Conservation (phyloP, 257 asterid genomes). For the Prunella vulgaris region DNA sequence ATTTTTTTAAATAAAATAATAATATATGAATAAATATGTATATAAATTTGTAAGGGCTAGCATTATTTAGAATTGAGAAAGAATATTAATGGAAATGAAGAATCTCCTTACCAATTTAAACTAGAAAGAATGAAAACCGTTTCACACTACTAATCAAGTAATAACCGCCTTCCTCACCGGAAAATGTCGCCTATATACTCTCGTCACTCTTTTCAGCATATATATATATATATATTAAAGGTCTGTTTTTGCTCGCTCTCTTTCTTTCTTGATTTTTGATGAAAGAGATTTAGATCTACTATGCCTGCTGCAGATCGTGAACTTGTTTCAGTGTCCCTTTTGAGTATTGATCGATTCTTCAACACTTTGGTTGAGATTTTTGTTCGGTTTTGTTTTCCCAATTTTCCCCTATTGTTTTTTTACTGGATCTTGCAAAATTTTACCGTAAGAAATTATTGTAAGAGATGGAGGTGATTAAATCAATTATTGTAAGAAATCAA, state of each 20-base stretch:
- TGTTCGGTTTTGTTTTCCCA: slow-evolving; percentile 12
- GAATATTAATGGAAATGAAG: too few relatives aligned
- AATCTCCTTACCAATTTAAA: too few relatives aligned
- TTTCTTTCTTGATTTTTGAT: slow-evolving; percentile 25
- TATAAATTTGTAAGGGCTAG: too few relatives aligned
- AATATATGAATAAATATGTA: too few relatives aligned
- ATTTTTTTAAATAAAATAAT: too few relatives aligned
- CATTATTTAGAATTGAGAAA: too few relatives aligned
- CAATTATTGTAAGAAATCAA: too few relatives aligned
- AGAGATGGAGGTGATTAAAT: too few relatives aligned
- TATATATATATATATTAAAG: slow-evolving; percentile 21
- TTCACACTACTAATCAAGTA: too few relatives aligned
- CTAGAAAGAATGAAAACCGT: too few relatives aligned
- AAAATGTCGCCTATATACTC: slow-evolving; percentile 11
- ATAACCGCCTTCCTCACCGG: slow-evolving; percentile 35
- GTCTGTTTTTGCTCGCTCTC: slow-evolving; percentile 17
- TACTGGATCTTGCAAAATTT: slow-evolving; percentile 31
- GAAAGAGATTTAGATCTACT: slow-evolving; percentile 40
- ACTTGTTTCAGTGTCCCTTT: slow-evolving; percentile 15
- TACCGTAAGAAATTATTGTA: too few relatives aligned
- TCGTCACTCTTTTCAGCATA: slow-evolving; percentile 5
- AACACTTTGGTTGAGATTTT: slow-evolving; percentile 9
- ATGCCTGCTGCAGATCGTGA: slow-evolving; percentile 8
- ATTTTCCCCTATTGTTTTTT: slow-evolving; percentile 14
- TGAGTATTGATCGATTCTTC: slow-evolving; percentile 18